A percentile compares a stretch with the other conserved stretches of the same genome.
Evolutionary conservation across 345 rosid genomes (phyloP).

Genomic region (Erysimum cheiranthoides): DNA sequence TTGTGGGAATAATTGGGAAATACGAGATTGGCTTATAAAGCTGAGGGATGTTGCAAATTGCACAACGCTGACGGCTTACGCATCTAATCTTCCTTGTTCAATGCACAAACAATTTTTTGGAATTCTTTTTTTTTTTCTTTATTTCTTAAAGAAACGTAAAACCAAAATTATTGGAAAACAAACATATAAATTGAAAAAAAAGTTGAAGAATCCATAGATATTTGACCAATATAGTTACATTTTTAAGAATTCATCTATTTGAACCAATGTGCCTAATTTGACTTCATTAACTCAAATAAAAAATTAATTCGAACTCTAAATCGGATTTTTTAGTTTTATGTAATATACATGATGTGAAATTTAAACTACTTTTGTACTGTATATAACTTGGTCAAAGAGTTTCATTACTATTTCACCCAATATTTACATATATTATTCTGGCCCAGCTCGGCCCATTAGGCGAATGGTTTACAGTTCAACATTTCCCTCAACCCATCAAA

Average conservation of each 20-base stretch:
- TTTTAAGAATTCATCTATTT: background rate
- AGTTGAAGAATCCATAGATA: background rate
- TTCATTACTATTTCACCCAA: background rate
- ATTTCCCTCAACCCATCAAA: conserved; percentile 16
- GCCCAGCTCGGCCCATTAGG: conserved; percentile 24
- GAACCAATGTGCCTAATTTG: too few species aligned
- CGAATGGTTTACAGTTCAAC: background rate
- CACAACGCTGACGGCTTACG: conserved; percentile 30
- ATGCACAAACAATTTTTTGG: conserved; percentile 27
- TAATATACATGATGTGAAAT: too few species aligned
- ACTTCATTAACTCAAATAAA: too few species aligned
- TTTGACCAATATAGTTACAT: background rate
- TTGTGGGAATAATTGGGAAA: background rate
- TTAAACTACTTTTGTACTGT: too few species aligned
- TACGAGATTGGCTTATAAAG: conserved; percentile 40
- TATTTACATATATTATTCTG: background rate
- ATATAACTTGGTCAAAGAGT: background rate
- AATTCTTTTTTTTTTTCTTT: background rate
- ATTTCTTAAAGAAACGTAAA: background rate
- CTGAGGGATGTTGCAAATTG: conserved; percentile 32
- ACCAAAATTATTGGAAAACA: conserved; percentile 1
- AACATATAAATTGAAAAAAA: background rate
- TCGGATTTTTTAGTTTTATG: too few species aligned
- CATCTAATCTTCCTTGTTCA: conserved; percentile 40
- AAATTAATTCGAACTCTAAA: too few species aligned